Evolutionary conservation across 148 eudicot species (phyloP).

Genomic region (Vaccinium vitisidaea): DNA sequence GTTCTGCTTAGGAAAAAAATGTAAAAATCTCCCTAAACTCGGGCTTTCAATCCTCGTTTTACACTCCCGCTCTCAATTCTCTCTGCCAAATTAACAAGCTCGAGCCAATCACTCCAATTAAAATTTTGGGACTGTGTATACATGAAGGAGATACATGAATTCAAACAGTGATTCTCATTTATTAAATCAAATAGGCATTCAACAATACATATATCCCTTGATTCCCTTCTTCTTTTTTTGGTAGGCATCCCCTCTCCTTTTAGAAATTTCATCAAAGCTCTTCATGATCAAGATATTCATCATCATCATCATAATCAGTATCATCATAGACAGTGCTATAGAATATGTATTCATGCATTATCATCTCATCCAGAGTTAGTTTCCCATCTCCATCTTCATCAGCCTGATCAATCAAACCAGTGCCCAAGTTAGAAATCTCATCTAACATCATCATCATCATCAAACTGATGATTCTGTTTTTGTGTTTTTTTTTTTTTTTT

Average conservation of each 20-base stretch:
- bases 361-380: constrained; percentile 27
- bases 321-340: constrained; percentile 20
- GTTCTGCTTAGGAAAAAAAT: too few species aligned
- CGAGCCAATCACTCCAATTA: too few species aligned
- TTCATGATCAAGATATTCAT: constrained; percentile 16
- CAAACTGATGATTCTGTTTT: neutral
- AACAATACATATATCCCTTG: neutral
- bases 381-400: constrained; percentile 23
- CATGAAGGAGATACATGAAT: neutral
- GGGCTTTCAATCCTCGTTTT: neutral
- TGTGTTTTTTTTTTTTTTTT: too few species aligned
- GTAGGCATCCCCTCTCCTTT: neutral
- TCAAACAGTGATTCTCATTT: neutral
- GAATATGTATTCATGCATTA: constrained; percentile 18
- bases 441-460: too few species aligned
- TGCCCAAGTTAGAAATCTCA: neutral
- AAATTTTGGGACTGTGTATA: too few species aligned
- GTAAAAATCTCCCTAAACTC: neutral
- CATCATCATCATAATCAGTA: neutral
- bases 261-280: neutral
- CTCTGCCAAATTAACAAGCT: neutral
- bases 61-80: too few species aligned
- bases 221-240: neutral
- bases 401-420: constrained; percentile 4
- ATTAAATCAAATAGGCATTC: neutral